Conservation (phyloP, 2,329 filamentous ascomycete species). For the Claviceps spartinae region DNA sequence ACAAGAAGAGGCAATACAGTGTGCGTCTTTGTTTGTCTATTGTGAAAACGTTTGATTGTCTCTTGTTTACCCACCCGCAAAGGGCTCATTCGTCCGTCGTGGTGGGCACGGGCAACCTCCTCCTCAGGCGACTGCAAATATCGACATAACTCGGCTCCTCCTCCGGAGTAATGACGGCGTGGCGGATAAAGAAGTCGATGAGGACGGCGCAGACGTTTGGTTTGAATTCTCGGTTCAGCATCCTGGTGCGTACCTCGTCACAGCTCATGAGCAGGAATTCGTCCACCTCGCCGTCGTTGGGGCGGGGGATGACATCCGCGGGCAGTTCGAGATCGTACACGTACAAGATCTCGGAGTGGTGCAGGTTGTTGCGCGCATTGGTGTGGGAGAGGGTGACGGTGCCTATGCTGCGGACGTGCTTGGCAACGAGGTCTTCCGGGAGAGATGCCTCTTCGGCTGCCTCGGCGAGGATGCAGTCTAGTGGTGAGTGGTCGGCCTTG, state of each 20-base stretch:
- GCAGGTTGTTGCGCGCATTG: conserved; percentile 14
- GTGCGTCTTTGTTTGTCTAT: too few relatives aligned
- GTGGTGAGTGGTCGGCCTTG: conserved; percentile 49
- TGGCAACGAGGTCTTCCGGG: conserved; percentile 14
- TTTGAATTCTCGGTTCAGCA: conserved; percentile 64
- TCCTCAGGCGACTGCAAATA: conserved; percentile 37
- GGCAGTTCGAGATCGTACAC: conserved; percentile 63
- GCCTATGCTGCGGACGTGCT: conserved; percentile 15
- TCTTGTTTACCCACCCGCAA: too few relatives aligned
- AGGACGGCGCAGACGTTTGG: conserved; percentile 68
- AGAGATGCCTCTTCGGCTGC: conserved; percentile 55
- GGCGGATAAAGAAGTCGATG: conserved; percentile 70
- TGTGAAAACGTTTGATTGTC: too few relatives aligned
- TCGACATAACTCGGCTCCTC: conserved; percentile 61
- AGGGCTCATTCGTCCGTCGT: conserved; percentile 9
- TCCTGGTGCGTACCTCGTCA: conserved; percentile 41
- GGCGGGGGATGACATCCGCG: conserved; percentile 43
- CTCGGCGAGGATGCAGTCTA: conserved; percentile 58
- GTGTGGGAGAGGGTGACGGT: conserved; percentile 22
- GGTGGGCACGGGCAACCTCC: conserved; percentile 28
- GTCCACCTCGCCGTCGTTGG: conserved; percentile 67
- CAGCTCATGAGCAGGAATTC: conserved; percentile 57
- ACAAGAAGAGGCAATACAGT: too few relatives aligned
- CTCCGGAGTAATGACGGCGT: conserved; percentile 59
- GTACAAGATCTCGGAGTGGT: conserved; percentile 38